Evolutionary conservation across 129 eudicot genomes (phyloP).

Genomic region (Logfia minima): DNA sequence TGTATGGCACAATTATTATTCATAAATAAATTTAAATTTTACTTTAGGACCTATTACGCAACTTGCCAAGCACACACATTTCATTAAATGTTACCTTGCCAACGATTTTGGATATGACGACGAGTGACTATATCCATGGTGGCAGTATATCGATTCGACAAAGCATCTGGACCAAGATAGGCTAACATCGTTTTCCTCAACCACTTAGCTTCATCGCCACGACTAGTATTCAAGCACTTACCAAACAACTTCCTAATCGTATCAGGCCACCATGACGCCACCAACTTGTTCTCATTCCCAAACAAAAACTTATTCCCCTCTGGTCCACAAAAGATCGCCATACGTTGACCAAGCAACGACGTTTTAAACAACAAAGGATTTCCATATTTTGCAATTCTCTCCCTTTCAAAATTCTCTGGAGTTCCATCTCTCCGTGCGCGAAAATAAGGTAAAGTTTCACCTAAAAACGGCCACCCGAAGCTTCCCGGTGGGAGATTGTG

Average conservation of each 20-base stretch:
- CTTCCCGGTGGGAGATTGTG: conserved; percentile 26
- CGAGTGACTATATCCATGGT: conserved; percentile 28
- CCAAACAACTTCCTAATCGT: conserved; percentile 48
- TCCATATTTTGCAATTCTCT: conserved; percentile 30
- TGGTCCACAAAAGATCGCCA: conserved; percentile 39
- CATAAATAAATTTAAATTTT: no score
- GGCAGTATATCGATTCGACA: conserved; percentile 38
- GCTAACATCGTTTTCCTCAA: conserved; percentile 49
- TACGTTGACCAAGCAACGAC: conserved; percentile 36
- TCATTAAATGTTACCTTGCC: conserved; percentile 5
- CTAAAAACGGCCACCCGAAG: conserved; percentile 29
- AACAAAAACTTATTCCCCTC: conserved; percentile 57
- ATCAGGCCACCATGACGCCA: conserved; percentile 58
- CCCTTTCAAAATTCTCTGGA: conserved; percentile 24
- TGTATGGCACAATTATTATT: no score
- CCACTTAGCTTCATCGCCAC: conserved; percentile 46
- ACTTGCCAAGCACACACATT: background rate
- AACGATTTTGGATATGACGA: conserved; percentile 9
- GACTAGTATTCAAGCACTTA: conserved; percentile 30
- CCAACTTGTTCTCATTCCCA: conserved; percentile 53
- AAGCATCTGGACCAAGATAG: conserved; percentile 48
- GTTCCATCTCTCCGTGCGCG: background rate
- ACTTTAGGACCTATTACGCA: background rate
- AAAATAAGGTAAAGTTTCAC: conserved; percentile 12
- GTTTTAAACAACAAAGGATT: conserved; percentile 46